Evolutionary conservation across 345 rosid genomes (phyloP), one percentile per base, ranked within the genome.

Genomic region (Melastoma malabathricum): DNA sequence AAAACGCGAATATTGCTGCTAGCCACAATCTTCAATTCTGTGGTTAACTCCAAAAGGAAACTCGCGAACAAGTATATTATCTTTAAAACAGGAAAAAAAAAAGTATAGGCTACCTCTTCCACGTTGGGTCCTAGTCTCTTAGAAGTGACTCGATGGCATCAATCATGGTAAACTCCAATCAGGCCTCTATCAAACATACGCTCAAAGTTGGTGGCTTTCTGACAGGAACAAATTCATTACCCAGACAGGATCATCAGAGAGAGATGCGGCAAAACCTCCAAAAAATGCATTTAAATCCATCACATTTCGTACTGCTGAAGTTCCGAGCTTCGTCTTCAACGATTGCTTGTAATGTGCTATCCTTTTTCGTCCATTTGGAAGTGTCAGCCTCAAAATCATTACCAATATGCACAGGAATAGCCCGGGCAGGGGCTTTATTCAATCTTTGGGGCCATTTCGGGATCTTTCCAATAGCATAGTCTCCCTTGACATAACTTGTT

Each of bases 211-310:
- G 66, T 52, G 82, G 76, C 68, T 82, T 81, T 49, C 68, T 65
- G 72, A 89, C 72, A 62, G 97, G 95, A 68, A 88, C 75, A 41
- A 81, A 75, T 88, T 93, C 97, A 88, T 83, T 66, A 85, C 94
- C 97, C 99, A 93, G 51, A 84, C 81, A 59, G 90, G 82, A 57
- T 88, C 89, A 62, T 86, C 72, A 15, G 56, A 45, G 57, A 88
- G 75, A 46, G 99, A 83, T 55, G 97, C 94, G 0, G 97, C 94
- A 76, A 93, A 88, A 64, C 99, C 89, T 52, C 97, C 99, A 17
- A 93, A 81, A 72, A 88, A 73, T 17, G 99, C 86, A 59, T 85
- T 88, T 95, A 85, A 78, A 51, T 92, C 98, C 97, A 92, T 80
- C 63, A 87, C 54, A 60, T 93, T 93, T 66, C 94, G 94, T 23